Conservation (phyloP, 257 asterid species). For the Solanum ossicruentum region DNA sequence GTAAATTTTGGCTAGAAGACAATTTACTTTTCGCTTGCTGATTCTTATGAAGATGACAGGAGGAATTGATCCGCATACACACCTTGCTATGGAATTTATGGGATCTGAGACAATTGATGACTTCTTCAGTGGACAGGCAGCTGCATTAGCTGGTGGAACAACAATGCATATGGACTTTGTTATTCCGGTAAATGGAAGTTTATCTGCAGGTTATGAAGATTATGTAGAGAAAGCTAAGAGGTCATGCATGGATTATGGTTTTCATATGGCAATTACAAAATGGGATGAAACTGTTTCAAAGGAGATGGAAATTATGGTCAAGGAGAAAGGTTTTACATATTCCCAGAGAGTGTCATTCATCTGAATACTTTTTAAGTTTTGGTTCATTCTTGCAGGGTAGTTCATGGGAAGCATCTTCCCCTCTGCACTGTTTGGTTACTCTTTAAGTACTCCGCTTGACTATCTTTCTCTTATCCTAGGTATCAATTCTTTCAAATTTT, state of each 20-base stretch:
- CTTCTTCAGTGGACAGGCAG: slow-evolving; percentile 92
- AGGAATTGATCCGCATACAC: slow-evolving; percentile 98
- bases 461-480: slow-evolving; percentile 28
- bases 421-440: neutral
- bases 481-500: slow-evolving; percentile 85
- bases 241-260: slow-evolving; percentile 95
- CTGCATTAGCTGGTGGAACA: slow-evolving; percentile 99
- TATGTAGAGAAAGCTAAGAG: slow-evolving; percentile 68
- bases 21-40: neutral
- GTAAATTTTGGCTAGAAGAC: neutral
- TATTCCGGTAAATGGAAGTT: slow-evolving; percentile 82
- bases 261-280: slow-evolving; percentile 97
- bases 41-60: slow-evolving; percentile 34
- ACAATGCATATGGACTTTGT: slow-evolving; percentile 96
- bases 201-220: slow-evolving; percentile 65
- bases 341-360: neutral
- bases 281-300: slow-evolving; percentile 79
- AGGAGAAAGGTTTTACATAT: slow-evolving; percentile 52
- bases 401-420: neutral
- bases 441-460: neutral
- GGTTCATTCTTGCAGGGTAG: neutral
- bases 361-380: neutral
- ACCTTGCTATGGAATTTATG: slow-evolving; percentile 96
- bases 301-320: slow-evolving; percentile 94
- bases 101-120: slow-evolving; percentile 75